Evolutionary conservation across 169 alveolate genomes (phyloP), one percentile per base, ranked within the genome.

Genomic region (Plasmodium berghei): DNA sequence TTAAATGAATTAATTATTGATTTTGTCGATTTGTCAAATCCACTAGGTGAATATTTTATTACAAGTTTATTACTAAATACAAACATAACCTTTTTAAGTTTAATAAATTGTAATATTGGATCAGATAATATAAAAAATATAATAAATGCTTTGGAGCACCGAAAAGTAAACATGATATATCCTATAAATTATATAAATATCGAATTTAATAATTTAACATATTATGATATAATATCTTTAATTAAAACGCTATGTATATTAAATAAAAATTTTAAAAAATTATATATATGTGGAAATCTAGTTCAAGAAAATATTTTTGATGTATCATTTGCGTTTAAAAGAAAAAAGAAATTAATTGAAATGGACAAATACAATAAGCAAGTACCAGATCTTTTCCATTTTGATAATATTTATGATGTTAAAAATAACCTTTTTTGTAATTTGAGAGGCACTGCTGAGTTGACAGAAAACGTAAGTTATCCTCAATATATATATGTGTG

Each of bases 251-350:
- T 80, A 54, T 22, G 20, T 40, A 34, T 52, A 59, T 42, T 80
- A 24, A 80, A 80, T 40, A 80, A 64, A 18, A 46, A 54, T 34
- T 80, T 66, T 80, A 58, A 80, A 80, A 80, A 28, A 24, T 54
- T 80, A 34, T 80, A 80, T 46, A 80, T 80, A 22, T 80, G 59
- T 61, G 90, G 90, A 24, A 80, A 80, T 69, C 45, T 42, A 45
- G 48, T 80, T 66, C 90, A 80, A 59, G 67, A 28, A 18, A 80
- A 80, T 80, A 80, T 80, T 28, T 80, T 80, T 14, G 90, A 80
- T 20, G 67, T 66, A 66, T 80, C 90, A 9, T 80, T 52, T 18
- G 77, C 52, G 45, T 64, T 80, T 80, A 80, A 66, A 71, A 64
- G 83, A 59, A 66, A 59, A n/a, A 66, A 66, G 59, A n/a, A 67